Percentiles rank a stretch among this genome's conserved stretches.
Evolutionary conservation across 1,284 basidiomycete species (phyloP).

Genomic region (Ganoderma lucidum): DNA sequence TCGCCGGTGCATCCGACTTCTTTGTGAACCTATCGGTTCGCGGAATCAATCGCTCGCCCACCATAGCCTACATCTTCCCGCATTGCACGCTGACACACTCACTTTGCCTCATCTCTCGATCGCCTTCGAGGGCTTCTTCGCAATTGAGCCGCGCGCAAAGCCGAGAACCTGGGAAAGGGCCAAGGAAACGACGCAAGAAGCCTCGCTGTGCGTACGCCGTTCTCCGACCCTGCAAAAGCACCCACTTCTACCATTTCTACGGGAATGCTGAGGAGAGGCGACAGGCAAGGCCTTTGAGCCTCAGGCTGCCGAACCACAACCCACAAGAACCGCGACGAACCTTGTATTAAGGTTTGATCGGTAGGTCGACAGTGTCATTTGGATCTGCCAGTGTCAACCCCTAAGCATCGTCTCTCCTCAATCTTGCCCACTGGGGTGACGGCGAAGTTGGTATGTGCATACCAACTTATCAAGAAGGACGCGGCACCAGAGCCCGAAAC

Average conservation of each 20-base stretch:
- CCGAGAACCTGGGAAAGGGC: constrained; percentile 7
- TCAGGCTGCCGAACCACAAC: constrained; percentile 1
- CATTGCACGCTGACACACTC: constrained; percentile 27
- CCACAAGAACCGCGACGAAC: neutral
- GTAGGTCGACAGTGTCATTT: constrained; percentile 6
- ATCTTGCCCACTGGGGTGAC: constrained; percentile 12
- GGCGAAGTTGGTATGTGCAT: neutral
- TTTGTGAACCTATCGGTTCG: constrained; percentile 32
- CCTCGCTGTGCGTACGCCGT: neutral
- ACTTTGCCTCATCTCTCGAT: constrained; percentile 17
- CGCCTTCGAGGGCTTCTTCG: constrained; percentile 7
- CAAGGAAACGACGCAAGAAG: neutral
- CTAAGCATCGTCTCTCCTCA: constrained; percentile 5
- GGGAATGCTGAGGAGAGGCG: constrained; percentile 3
- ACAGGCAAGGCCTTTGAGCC: neutral
- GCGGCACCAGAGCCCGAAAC: neutral
- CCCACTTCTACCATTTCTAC: neutral
- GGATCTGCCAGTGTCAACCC: constrained; percentile 10
- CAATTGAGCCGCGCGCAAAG: constrained; percentile 8
- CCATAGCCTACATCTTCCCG: constrained; percentile 23
- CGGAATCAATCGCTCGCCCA: constrained; percentile 26
- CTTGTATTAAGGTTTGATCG: constrained; percentile 29
- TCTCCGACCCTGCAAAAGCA: constrained; percentile 1
- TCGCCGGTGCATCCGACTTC: constrained; percentile 25
- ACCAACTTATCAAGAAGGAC: neutral